Base-by-base conservation (phyloP, 2,329 filamentous ascomycete genomes). In the Dactylellina leptospora region DNA sequence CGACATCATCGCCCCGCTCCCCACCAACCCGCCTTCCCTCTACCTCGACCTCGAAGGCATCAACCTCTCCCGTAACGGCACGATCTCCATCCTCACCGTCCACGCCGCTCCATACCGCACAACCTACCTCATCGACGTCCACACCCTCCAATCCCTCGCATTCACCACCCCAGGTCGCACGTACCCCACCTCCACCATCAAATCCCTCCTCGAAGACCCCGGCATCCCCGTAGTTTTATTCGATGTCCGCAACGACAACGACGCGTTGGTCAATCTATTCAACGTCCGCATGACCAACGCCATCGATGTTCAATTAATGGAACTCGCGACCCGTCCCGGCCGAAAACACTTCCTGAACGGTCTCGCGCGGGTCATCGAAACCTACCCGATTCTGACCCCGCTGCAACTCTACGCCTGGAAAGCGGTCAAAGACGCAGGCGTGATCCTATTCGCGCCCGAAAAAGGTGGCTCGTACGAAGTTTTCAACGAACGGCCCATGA, bases 241-340 rank as follows among this genome's bases (percentile, higher is more conserved):
- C 74, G 85, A 88, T 69, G 80, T 88, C 13, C 83, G 85, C 1
- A 85, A 84, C 73, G 84, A 87, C 74, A 85, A 85, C 0, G 83
- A 87, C 74, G 85, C 85, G 0, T 77, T 88, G 0, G 85, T 80
- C 75, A 76, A 44, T 45, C 82, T 81, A 30, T 86, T 78, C 72
- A 40, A 75, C 0, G 79, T 88, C 70, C 22, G 62, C 0, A 74
- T 87, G 0, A 66, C 74, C 0, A 82, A 83, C 0, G 75, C 87
- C 8, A 71, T 82, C 1, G 85, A 88, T 74, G 58, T 88, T 0
- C 85, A 88, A 75, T 79, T 88, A 0, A 84, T 87, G 81, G 84
- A 87, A 75, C 74, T 83, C 2, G 84, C 81, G 0, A 76, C 38
- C 10, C 63, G 54, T n/a, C 44, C 33, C 18, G 27, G 27, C 10